phyloP scores from a whole-genome alignment of 2,329 filamentous ascomycete species.

The Alternaria conjuncta region DNA sequence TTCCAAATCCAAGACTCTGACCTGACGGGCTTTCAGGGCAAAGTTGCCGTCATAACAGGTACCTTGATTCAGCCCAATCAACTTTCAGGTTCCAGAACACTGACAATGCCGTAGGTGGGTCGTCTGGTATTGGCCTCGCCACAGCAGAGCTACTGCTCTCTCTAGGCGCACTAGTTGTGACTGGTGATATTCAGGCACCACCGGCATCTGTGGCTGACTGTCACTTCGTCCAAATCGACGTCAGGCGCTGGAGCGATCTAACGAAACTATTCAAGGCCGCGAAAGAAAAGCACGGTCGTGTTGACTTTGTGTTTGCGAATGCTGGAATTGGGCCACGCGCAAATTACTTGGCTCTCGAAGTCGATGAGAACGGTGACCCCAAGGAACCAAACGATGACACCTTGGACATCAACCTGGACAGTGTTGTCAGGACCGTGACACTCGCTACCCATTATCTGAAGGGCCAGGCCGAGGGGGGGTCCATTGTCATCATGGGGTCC shows the following conservation, averaged over 20 bases:
- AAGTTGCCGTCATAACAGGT: slow-evolving; percentile 31
- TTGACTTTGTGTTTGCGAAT: slow-evolving; percentile 61
- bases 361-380: slow-evolving; percentile 59
- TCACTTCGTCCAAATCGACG: slow-evolving; percentile 48
- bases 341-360: slow-evolving; percentile 56
- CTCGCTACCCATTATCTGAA: slow-evolving; percentile 61
- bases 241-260: slow-evolving; percentile 59
- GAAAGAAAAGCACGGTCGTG: slow-evolving; percentile 50
- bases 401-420: slow-evolving; percentile 60
- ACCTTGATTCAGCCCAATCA: not conserved
- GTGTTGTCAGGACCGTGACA: slow-evolving; percentile 58
- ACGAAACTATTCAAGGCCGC: slow-evolving; percentile 60
- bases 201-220: slow-evolving; percentile 21
- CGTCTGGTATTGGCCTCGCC: slow-evolving; percentile 65
- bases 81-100: not conserved
- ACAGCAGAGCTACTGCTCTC: slow-evolving; percentile 60
- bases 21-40: slow-evolving; percentile 25
- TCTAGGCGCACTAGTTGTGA: slow-evolving; percentile 62
- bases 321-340: slow-evolving; percentile 60
- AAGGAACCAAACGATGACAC: slow-evolving; percentile 53
- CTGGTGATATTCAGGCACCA: slow-evolving; percentile 59
- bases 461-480: slow-evolving; percentile 56
- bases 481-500: slow-evolving; percentile 62
- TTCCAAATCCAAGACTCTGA: slow-evolving; percentile 30
- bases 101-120: slow-evolving; percentile 52